Conservation (phyloP, 345 rosid species). For the Litchi chinensis region DNA sequence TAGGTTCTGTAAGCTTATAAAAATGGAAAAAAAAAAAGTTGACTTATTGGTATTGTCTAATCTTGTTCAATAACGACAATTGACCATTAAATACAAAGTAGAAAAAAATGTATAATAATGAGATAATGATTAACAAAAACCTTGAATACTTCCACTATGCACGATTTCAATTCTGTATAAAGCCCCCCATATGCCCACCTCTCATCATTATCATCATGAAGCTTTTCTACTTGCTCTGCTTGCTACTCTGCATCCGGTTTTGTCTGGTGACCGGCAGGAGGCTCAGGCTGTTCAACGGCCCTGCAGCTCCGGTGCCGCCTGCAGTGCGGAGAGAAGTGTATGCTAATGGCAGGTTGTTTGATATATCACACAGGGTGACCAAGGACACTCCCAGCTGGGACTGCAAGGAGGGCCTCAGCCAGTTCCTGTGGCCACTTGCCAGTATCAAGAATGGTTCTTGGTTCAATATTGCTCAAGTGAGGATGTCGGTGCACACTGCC, state of each 20-base stretch:
- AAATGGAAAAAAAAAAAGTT: too few relatives aligned
- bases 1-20: too few relatives aligned
- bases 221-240: not conserved
- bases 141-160: too few relatives aligned
- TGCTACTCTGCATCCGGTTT: not conserved
- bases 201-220: too few relatives aligned
- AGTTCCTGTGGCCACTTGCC: slow-evolving; percentile 35
- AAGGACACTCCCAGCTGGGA: slow-evolving; percentile 39
- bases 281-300: not conserved
- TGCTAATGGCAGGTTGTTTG: slow-evolving; percentile 42
- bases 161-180: too few relatives aligned
- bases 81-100: too few relatives aligned
- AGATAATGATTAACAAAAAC: too few relatives aligned
- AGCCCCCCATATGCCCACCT: too few relatives aligned
- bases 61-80: too few relatives aligned
- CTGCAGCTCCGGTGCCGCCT: not conserved
- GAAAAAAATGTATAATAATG: too few relatives aligned
- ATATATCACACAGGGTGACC: slow-evolving; percentile 43
- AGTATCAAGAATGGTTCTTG: slow-evolving; percentile 48
- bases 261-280: not conserved
- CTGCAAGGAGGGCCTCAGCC: slow-evolving; percentile 41
- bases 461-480: slow-evolving; percentile 16
- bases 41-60: too few relatives aligned
- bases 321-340: slow-evolving; percentile 35
- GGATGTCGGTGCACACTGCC: not conserved